Percentiles rank a stretch among this genome's conserved stretches.
Conservation (phyloP, 352 stramenopile genomes). For the Phytophthora fragariaefolia region DNA sequence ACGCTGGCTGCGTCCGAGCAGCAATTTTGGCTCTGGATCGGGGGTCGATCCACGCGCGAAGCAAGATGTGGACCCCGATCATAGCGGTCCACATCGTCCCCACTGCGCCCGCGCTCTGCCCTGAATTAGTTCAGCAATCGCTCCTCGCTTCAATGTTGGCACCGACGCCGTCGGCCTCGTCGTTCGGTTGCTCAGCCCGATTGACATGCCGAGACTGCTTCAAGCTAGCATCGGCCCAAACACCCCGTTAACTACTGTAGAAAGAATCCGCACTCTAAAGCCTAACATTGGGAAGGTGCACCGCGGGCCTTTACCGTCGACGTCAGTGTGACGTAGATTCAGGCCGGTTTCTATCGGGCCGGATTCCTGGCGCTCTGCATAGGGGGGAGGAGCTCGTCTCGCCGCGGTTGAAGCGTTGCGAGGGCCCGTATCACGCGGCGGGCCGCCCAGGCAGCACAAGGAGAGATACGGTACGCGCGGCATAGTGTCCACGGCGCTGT, state of each 20-base stretch:
- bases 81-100: constrained; percentile 26
- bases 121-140: constrained; percentile 29
- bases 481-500: constrained; percentile 20
- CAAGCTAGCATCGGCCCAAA: no score
- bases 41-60: no score
- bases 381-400: constrained; percentile 12
- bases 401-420: constrained; percentile 22
- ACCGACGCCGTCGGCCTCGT: background rate
- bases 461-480: constrained; percentile 31
- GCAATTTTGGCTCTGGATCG: constrained; percentile 14
- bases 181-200: constrained; percentile 24
- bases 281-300: constrained; percentile 1
- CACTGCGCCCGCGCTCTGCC: constrained; percentile 1
- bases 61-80: no score
- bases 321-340: background rate
- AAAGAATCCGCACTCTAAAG: no score
- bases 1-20: background rate
- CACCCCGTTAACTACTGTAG: no score
- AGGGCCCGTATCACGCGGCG: constrained; percentile 8
- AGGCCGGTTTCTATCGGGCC: background rate
- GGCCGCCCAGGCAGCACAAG: background rate
- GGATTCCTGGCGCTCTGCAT: background rate
- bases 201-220: background rate
- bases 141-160: constrained; percentile 6
- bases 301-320: background rate